Conservation (phyloP, 371 early-diverging fungal species). For the Fennellomyces sp. region DNA sequence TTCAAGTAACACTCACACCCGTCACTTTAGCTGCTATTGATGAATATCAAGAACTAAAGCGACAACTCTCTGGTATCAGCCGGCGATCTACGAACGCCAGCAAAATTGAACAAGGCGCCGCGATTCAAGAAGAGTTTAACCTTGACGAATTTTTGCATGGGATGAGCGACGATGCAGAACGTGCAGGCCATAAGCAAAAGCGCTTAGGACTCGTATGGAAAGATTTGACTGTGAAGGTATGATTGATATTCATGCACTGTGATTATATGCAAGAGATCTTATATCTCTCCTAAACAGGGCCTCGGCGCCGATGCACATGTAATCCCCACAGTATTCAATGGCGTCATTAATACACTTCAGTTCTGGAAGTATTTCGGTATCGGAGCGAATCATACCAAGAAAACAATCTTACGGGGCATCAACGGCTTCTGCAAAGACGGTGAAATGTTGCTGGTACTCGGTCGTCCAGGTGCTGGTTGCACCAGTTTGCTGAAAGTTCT, state of each 20-base stretch:
- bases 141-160: too few relatives aligned
- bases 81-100: conserved; percentile 10
- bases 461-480: conserved; percentile 73
- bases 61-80: conserved; percentile 32
- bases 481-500: conserved; percentile 67
- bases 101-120: conserved; percentile 20
- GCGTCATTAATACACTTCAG: conserved; percentile 15
- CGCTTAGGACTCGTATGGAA: conserved; percentile 53
- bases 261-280: not conserved
- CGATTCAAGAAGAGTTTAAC: conserved; percentile 19
- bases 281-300: conserved; percentile 12
- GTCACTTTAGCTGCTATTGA: conserved; percentile 25
- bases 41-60: conserved; percentile 33
- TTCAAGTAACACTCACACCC: not conserved
- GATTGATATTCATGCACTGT: not conserved
- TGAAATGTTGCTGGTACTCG: conserved; percentile 74
- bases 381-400: conserved; percentile 8
- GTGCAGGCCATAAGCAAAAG: conserved; percentile 30
- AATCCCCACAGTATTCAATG: conserved; percentile 29
- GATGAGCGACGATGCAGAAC: not conserved
- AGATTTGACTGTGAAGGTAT: conserved; percentile 37
- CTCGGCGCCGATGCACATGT: conserved; percentile 39
- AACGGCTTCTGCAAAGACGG: conserved; percentile 66
- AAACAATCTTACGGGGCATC: conserved; percentile 48
- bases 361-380: conserved; percentile 28